Evolutionary conservation across 768 basidiomycete species (phyloP).

Genomic region (Hypholoma fasciculare): DNA sequence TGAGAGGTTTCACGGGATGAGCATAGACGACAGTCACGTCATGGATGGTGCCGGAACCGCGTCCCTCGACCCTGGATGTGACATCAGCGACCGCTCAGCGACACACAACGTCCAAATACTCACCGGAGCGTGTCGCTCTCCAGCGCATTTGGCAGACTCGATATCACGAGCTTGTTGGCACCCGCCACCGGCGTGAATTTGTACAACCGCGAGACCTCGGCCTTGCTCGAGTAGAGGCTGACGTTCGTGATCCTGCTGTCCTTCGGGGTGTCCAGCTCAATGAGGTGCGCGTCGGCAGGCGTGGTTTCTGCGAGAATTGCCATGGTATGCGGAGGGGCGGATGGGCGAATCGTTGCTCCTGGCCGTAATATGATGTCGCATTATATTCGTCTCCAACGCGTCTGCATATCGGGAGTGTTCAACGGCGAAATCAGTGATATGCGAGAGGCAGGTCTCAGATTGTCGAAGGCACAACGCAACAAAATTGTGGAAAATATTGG

Average conservation of each 20-base stretch:
- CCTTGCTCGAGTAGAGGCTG: conserved; percentile 34
- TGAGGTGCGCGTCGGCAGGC: not conserved
- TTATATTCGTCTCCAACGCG: not conserved
- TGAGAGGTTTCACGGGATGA: conserved; percentile 13
- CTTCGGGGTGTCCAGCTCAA: conserved; percentile 20
- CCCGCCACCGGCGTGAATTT: conserved; percentile 34
- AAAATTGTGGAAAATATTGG: not conserved
- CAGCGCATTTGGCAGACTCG: conserved; percentile 34
- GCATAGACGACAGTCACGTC: conserved; percentile 35
- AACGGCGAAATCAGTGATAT: not conserved
- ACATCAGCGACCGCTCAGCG: not conserved
- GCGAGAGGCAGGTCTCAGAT: not conserved
- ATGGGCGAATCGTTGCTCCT: too few relatives aligned
- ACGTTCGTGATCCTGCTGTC: conserved; percentile 34
- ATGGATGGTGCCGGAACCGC: conserved; percentile 43
- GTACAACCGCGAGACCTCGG: conserved; percentile 37
- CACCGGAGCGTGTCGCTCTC: conserved; percentile 40
- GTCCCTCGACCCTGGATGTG: conserved; percentile 39
- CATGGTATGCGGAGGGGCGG: not conserved
- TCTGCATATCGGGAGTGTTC: not conserved
- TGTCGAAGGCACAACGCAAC: not conserved
- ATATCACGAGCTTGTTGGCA: conserved; percentile 37
- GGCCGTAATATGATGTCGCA: not conserved
- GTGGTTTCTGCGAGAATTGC: not conserved
- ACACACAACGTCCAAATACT: conserved; percentile 3